These are phyloP conservation scores for Neostapfia colusana DNA, from an alignment of 176 grass and related monocot species.

Conservation along the genomic window DNA sequence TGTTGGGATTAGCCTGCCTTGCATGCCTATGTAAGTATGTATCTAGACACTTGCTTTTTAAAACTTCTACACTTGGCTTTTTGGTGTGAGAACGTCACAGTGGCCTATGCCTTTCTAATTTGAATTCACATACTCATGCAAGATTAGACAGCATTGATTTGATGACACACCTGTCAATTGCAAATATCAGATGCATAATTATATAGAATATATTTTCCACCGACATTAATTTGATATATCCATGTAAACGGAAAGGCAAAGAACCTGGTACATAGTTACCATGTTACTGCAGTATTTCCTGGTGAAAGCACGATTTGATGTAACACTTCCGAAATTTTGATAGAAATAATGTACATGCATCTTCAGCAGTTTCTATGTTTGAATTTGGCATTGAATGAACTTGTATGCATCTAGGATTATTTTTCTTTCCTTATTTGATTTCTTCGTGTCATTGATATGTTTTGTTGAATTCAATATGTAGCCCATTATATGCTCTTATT, in stretches of 20 bases:
- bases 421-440: background rate
- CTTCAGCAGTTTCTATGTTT: background rate
- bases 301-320: background rate
- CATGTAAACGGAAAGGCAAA: background rate
- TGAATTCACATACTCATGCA: constrained; percentile 34
- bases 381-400: background rate
- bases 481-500: background rate
- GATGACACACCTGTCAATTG: constrained; percentile 28
- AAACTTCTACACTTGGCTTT: constrained; percentile 13
- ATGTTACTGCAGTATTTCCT: constrained; percentile 15
- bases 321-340: background rate
- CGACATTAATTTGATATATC: constrained; percentile 10
- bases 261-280: background rate
- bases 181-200: constrained; percentile 26
- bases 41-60: constrained; percentile 35
- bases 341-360: background rate
- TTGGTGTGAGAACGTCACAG: constrained; percentile 35
- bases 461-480: constrained; percentile 15
- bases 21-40: constrained; percentile 28
- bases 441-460: background rate
- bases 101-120: constrained; percentile 32
- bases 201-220: constrained; percentile 15
- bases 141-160: constrained; percentile 12
- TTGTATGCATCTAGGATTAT: background rate
- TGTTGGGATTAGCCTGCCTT: constrained; percentile 9